These are phyloP conservation scores for Cardiospermum halicacabum DNA, from an alignment of 345 rosid genomes.

Conservation along the genomic window DNA sequence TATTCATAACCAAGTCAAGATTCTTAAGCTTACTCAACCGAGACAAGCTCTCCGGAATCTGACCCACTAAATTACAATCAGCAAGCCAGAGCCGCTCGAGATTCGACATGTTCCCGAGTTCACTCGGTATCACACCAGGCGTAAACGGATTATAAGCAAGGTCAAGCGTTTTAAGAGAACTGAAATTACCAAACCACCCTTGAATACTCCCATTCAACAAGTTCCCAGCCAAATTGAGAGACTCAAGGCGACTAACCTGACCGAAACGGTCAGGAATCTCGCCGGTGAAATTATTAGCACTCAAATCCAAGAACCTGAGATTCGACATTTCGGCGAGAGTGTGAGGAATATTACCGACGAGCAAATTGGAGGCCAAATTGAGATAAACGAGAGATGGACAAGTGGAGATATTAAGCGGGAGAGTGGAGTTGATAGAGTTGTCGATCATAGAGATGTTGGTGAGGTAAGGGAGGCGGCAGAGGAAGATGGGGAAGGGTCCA, in stretches of 20 bases:
- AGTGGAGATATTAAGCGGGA: slow-evolving; percentile 38
- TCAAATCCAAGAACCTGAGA: slow-evolving; percentile 36
- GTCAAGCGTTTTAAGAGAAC: slow-evolving; percentile 44
- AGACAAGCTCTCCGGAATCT: slow-evolving; percentile 44
- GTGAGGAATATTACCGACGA: slow-evolving; percentile 54
- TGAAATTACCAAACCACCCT: slow-evolving; percentile 46
- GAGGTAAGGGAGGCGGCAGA: slow-evolving; percentile 69
- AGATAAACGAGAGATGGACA: slow-evolving; percentile 48
- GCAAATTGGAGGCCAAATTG: slow-evolving; percentile 34
- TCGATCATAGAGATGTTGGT: slow-evolving; percentile 33
- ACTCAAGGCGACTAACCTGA: slow-evolving; percentile 43
- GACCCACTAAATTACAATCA: slow-evolving; percentile 44
- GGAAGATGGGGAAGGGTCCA: slow-evolving; percentile 71
- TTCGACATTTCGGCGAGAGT: slow-evolving; percentile 46
- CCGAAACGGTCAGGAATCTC: slow-evolving; percentile 50
- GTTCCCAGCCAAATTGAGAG: slow-evolving; percentile 44
- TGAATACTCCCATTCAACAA: slow-evolving; percentile 56
- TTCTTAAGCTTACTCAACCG: slow-evolving; percentile 32
- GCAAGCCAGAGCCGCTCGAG: slow-evolving; percentile 60
- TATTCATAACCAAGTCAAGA: slow-evolving; percentile 52
- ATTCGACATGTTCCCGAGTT: slow-evolving; percentile 49
- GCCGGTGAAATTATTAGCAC: slow-evolving; percentile 60
- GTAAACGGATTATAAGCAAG: slow-evolving; percentile 62
- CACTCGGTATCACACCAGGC: slow-evolving; percentile 43
- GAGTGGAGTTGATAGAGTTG: slow-evolving; percentile 64